Evolutionary conservation across 2,329 filamentous ascomycete genomes (phyloP), one percentile per base, ranked within the genome.

Genomic region (Chaetomium olivaceum): DNA sequence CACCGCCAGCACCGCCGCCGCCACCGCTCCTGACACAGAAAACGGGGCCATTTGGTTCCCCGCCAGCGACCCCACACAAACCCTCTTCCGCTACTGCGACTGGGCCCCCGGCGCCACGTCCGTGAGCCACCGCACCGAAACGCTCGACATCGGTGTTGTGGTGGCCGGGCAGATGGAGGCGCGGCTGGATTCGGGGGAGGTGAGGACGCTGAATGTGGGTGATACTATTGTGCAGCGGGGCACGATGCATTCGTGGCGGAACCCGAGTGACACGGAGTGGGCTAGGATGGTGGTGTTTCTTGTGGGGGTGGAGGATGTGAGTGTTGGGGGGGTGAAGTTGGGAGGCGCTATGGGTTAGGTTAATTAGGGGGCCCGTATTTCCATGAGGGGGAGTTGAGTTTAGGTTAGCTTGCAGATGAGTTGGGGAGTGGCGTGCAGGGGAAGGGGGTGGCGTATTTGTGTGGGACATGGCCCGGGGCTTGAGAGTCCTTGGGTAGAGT

Each of bases 131-230:
- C 66, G 69, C 6, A 67, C 67, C 27, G 68, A 66, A 51, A 71
- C 66, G 1, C 66, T 71, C 7, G 69, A 71, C 31, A 61, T 81
- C 66, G 82, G 81, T 1, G 76, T 84, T 25, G 79, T 83, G 16
- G 69, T 84, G 4, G 81, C 83, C 67, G 83, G 83, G 1, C 75
- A 78, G 70, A 71, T 84, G 56, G 81, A 83, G 71, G 75, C 83
- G 72, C 67, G 79, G 19, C 72, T 84, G n/a, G 82, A 84, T 67
- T 77, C 76, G 19, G 81, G 81, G 19, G 81, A 82, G 66, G 76
- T 67, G 60, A 74, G 76, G 46, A 39, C 76, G 9, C 72, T 85
- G 74, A 73, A 75, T 65, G 73, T 76, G n/a, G 83, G 83, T 0
- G 82, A 85, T 70, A 74, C 82, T 27, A 76, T 78, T 16, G 77